These are phyloP conservation scores for Ganoderma sinense DNA, from an alignment of 1,284 basidiomycete species.

Conservation along the genomic window DNA sequence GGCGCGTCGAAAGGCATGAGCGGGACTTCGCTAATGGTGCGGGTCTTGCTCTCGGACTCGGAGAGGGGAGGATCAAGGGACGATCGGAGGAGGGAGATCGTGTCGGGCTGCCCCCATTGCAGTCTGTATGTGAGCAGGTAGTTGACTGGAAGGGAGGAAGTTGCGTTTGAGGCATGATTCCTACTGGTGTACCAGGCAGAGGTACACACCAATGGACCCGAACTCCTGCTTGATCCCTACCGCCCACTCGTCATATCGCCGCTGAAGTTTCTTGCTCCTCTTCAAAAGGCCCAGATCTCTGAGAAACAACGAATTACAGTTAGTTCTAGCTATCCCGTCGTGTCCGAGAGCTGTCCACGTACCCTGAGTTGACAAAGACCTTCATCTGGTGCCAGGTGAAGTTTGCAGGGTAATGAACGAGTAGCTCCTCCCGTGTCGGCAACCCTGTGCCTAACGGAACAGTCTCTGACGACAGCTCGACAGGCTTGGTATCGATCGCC, in stretches of 20 bases:
- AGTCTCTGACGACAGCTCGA: constrained; percentile 26
- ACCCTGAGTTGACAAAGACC: constrained; percentile 82
- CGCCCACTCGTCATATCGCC: constrained; percentile 68
- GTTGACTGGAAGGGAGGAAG: constrained; percentile 52
- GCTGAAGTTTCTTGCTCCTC: constrained; percentile 72
- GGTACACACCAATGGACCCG: constrained; percentile 65
- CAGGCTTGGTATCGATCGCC: constrained; percentile 11
- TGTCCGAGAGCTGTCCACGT: constrained; percentile 10
- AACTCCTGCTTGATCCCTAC: constrained; percentile 61
- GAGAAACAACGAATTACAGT: background rate
- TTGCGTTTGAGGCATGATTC: background rate
- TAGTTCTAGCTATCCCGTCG: background rate
- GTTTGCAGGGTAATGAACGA: constrained; percentile 71
- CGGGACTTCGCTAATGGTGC: constrained; percentile 28
- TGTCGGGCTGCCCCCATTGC: constrained; percentile 77
- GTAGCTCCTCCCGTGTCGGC: constrained; percentile 72
- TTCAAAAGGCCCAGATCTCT: constrained; percentile 83
- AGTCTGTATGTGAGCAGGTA: constrained; percentile 72
- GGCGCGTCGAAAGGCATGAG: constrained; percentile 43
- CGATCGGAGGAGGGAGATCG: constrained; percentile 55
- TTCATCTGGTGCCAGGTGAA: constrained; percentile 81
- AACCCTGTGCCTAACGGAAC: constrained; percentile 60
- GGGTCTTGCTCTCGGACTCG: constrained; percentile 1
- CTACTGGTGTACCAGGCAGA: background rate
- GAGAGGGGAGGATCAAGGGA: constrained; percentile 29